These are phyloP conservation scores for Pholiota microspora DNA, from an alignment of 768 basidiomycete species.

Conservation along the genomic window DNA sequence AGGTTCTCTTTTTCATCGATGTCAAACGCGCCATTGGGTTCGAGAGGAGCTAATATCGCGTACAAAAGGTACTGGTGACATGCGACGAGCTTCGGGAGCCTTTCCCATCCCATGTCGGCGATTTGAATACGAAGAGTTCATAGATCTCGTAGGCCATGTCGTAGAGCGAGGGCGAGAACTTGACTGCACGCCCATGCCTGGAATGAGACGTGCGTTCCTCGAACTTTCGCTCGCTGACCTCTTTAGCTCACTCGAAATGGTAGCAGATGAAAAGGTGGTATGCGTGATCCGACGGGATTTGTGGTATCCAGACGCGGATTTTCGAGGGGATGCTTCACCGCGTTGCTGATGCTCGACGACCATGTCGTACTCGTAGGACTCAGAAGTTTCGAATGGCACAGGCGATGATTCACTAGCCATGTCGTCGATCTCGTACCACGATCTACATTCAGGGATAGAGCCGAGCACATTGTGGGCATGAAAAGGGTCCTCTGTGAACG, in stretches of 20 bases:
- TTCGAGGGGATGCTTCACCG: background rate
- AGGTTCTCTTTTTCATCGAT: too few species aligned
- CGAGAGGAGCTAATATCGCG: too few species aligned
- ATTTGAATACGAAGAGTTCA: background rate
- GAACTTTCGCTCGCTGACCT: background rate
- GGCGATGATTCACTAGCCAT: background rate
- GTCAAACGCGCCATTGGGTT: too few species aligned
- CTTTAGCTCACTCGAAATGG: slow-evolving; percentile 25
- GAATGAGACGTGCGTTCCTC: background rate
- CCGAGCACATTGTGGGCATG: slow-evolving; percentile 12
- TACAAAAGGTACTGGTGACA: too few species aligned
- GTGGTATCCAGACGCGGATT: background rate
- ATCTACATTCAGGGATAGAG: slow-evolving; percentile 20
- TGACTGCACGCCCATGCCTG: background rate
- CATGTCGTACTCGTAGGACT: background rate
- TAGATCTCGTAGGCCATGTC: slow-evolving; percentile 2
- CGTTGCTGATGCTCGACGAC: background rate
- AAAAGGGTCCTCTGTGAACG: slow-evolving; percentile 21
- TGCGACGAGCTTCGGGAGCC: too few species aligned
- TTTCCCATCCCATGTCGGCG: too few species aligned
- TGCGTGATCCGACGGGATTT: background rate
- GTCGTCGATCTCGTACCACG: slow-evolving; percentile 18
- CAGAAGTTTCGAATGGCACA: background rate
- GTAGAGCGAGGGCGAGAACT: background rate
- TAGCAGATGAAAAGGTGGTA: slow-evolving; percentile 8